Base-by-base conservation (phyloP, 345 rosid species). In the Physaria fendleri region DNA sequence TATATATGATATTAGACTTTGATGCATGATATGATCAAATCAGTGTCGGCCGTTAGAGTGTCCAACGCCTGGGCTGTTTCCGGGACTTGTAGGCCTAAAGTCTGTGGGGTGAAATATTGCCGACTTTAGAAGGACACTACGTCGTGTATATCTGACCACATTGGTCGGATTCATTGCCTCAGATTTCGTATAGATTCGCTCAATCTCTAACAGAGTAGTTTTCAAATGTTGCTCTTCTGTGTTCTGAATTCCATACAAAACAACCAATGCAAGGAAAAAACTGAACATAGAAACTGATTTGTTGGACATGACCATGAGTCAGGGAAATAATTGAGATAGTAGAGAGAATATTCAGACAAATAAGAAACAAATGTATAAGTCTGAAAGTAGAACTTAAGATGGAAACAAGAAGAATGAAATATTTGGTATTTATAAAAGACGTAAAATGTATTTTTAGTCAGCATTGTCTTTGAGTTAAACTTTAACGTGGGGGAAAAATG, bases 1-100 rank as follows among this genome's bases (percentile, higher is more conserved):
- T 40, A 65, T 65, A 45, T 38, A 50, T 23, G 17, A 30, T 24
- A 42, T 13, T n/a, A 22, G 21, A 11, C 57, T 38, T n/a, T 57
- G 64, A 60, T 15, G 34, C 29, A 42, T 41, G 14, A 25, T 60
- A 14, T 35, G 37, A 29, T 46, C 44, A 33, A 41, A 47, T 49
- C 47, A 64, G 0, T 71, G 74, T 64, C 70, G 50, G 6, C 74
- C 74, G 15, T 55, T 18, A 32, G 69, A 63, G 39, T 71, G 74
- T 39, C 74, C 74, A n/a, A 57, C 70, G 35, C 74, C 74, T 16
- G 74, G 74, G 54, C 74, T 71, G 55, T 71, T 64, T 6, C 74
- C 74, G 2, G 70, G 70, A 63, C 20, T 24, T 6, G 74, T 71
- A 13, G 74, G 55, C 59, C 74, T 48, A n/a, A 71, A 71, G 35